Percentiles rank a stretch among this genome's conserved stretches.
These are phyloP conservation scores for Sarcodon sp. DNA, from an alignment of 768 basidiomycete species.

Conservation along the genomic window DNA sequence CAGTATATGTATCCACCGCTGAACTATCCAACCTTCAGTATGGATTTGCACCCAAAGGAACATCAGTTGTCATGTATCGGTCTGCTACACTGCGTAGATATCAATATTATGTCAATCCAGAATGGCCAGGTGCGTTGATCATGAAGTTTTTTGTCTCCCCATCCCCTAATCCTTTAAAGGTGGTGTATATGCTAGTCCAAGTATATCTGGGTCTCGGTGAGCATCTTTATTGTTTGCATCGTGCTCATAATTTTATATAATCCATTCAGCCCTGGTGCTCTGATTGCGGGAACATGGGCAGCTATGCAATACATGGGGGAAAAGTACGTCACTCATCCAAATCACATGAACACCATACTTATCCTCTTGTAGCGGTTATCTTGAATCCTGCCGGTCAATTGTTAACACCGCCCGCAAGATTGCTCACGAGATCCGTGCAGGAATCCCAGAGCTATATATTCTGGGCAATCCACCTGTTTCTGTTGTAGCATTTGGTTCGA, in stretches of 20 bases:
- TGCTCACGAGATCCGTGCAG: conserved; percentile 45
- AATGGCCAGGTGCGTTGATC: conserved; percentile 52
- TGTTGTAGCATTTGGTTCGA: conserved; percentile 79
- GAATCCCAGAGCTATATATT: conserved; percentile 76
- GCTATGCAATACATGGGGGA: conserved; percentile 90
- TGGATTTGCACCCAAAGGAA: conserved; percentile 92
- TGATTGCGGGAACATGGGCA: conserved; percentile 95
- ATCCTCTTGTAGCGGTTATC: conserved; percentile 55
- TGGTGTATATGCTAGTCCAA: conserved; percentile 85
- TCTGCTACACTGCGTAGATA: conserved; percentile 59
- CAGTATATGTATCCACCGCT: conserved; percentile 4
- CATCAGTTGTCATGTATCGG: conserved; percentile 93
- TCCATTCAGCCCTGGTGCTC: conserved; percentile 63
- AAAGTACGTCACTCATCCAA: conserved; percentile 34
- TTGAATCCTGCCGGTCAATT: conserved; percentile 73
- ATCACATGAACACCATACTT: not conserved
- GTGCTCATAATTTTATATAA: not conserved
- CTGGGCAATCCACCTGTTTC: conserved; percentile 86
- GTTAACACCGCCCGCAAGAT: conserved; percentile 64
- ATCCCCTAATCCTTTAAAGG: conserved; percentile 27
- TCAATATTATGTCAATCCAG: conserved; percentile 79
- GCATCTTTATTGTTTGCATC: conserved; percentile 7
- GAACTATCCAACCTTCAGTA: conserved; percentile 35
- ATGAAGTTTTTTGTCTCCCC: conserved; percentile 1
- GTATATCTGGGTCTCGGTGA: conserved; percentile 82